Conservation (phyloP, 1,284 basidiomycete genomes). For the Microbotryum silenes-acaulis region DNA sequence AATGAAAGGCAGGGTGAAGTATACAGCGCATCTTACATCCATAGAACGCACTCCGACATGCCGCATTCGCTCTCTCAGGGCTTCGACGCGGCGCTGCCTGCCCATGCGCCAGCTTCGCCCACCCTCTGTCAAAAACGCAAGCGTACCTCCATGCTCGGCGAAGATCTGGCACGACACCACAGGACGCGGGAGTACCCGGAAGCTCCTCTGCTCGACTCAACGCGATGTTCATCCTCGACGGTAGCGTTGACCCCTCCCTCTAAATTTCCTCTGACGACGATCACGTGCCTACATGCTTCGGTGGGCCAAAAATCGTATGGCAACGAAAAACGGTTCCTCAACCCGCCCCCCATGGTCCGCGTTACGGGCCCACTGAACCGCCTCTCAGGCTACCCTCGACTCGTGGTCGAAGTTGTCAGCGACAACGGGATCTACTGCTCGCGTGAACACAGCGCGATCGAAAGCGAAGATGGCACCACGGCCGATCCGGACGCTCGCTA, state of each 20-base stretch:
- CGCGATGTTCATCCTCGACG: no score
- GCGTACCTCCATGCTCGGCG: no score
- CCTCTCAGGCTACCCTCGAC: conserved; percentile 52
- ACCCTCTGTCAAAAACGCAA: no score
- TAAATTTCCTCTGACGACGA: neutral
- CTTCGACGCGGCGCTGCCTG: no score
- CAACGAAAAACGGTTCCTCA: conserved; percentile 82
- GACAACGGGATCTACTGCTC: conserved; percentile 51
- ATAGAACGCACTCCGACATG: no score
- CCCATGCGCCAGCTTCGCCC: no score
- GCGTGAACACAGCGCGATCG: conserved; percentile 12
- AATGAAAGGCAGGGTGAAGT: no score
- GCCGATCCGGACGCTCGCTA: conserved; percentile 55
- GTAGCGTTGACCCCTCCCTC: neutral
- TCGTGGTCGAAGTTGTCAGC: conserved; percentile 75
- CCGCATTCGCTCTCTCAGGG: no score
- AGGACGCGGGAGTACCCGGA: no score
- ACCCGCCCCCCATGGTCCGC: conserved; percentile 78
- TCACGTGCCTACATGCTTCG: conserved; percentile 34
- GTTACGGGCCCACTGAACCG: conserved; percentile 75
- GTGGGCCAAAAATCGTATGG: conserved; percentile 89
- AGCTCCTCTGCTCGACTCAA: no score
- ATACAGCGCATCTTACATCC: no score
- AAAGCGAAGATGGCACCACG: conserved; percentile 32
- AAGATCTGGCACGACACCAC: no score